Percentiles rank a stretch among this genome's conserved stretches.
phyloP scores from a whole-genome alignment of 2,329 filamentous ascomycete genomes.

The Claviceps sp. region DNA sequence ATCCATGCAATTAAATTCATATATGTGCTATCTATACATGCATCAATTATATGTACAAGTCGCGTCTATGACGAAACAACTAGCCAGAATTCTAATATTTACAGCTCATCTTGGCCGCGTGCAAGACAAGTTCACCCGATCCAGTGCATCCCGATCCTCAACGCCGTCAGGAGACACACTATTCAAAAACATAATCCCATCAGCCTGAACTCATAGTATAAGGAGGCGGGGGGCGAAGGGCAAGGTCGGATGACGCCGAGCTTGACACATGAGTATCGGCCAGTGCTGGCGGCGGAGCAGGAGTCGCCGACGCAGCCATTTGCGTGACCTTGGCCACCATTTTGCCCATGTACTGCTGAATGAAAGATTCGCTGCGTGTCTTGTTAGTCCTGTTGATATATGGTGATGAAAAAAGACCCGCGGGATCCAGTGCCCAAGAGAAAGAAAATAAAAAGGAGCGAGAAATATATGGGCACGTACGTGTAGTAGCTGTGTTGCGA shows the following conservation, averaged over 20 bases:
- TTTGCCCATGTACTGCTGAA: conserved; percentile 61
- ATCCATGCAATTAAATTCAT: neutral
- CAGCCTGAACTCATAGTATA: conserved; percentile 7
- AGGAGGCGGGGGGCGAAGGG: conserved; percentile 11
- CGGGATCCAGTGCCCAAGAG: no score
- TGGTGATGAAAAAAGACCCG: neutral
- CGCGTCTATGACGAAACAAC: neutral
- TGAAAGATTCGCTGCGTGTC: conserved; percentile 53
- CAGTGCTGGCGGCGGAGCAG: conserved; percentile 4
- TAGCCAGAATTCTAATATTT: neutral
- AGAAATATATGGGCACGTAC: conserved; percentile 24
- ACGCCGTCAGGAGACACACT: neutral
- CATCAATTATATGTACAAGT: neutral
- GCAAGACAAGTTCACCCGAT: neutral
- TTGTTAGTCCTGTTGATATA: conserved; percentile 2
- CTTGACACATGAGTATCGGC: neutral
- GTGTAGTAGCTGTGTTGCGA: conserved; percentile 74
- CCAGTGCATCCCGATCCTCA: neutral
- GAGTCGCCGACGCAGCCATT: conserved; percentile 12
- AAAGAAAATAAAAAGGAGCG: neutral
- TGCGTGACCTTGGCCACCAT: conserved; percentile 44
- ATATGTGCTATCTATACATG: neutral
- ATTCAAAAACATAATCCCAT: conserved; percentile 8
- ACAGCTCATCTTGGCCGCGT: neutral
- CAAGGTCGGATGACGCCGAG: conserved; percentile 4